Conservation (phyloP, 2,329 filamentous ascomycete species). For the Monosporascus sp. region DNA sequence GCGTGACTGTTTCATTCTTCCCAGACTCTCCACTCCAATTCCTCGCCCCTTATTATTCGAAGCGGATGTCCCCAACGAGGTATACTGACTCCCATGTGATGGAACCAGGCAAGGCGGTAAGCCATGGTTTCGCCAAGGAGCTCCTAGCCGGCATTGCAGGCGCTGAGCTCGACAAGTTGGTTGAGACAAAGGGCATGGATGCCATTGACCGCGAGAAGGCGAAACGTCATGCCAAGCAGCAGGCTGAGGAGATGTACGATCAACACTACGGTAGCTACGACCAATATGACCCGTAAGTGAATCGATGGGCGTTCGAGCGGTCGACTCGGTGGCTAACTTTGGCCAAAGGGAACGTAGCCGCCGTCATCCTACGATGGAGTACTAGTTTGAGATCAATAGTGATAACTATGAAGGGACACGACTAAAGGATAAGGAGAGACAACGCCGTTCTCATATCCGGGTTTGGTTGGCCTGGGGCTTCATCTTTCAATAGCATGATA, state of each 20-base stretch:
- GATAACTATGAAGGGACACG: not conserved
- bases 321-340: not conserved
- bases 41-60: not conserved
- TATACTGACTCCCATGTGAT: not conserved
- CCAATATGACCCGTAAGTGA: slow-evolving; percentile 53
- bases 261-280: slow-evolving; percentile 51
- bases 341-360: slow-evolving; percentile 4
- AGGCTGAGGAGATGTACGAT: slow-evolving; percentile 57
- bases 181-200: slow-evolving; percentile 65
- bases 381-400: slow-evolving; percentile 6
- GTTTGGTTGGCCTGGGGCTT: too few relatives aligned
- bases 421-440: not conserved
- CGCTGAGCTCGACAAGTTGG: slow-evolving; percentile 70
- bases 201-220: slow-evolving; percentile 52
- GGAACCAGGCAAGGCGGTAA: slow-evolving; percentile 58
- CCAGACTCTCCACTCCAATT: not conserved
- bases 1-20: slow-evolving; percentile 7
- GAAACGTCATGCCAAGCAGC: slow-evolving; percentile 52
- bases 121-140: slow-evolving; percentile 74
- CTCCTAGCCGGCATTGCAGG: slow-evolving; percentile 66
- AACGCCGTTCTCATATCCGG: not conserved
- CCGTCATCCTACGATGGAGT: slow-evolving; percentile 14
- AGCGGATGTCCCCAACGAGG: not conserved
- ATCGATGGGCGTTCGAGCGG: not conserved
- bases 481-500: too few relatives aligned